phyloP scores from a whole-genome alignment of 2,329 filamentous ascomycete species.

The Penicillium hordei region DNA sequence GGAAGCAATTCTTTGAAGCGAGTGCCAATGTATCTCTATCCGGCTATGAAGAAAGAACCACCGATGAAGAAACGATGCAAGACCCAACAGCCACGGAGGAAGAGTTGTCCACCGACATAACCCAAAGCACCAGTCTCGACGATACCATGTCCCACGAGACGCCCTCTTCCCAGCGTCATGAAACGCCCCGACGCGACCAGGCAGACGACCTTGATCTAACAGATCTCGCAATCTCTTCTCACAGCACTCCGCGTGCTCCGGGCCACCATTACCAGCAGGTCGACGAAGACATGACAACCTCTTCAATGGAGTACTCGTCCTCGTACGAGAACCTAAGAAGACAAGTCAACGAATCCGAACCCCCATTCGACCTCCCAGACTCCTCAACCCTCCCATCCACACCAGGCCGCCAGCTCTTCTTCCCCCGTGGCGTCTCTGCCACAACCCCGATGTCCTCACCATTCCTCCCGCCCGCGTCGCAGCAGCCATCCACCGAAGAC shows the following conservation, averaged over 20 bases:
- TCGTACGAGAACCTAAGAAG: conserved; percentile 73
- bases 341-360: conserved; percentile 57
- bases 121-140: conserved; percentile 38
- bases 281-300: conserved; percentile 42
- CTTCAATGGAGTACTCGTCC: conserved; percentile 61
- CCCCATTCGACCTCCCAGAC: conserved; percentile 38
- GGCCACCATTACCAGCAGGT: conserved; percentile 27
- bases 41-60: conserved; percentile 79
- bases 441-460: conserved; percentile 62
- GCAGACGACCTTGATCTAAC: conserved; percentile 50
- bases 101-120: conserved; percentile 55
- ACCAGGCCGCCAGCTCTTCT: conserved; percentile 32
- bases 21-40: conserved; percentile 96
- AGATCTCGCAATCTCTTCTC: conserved; percentile 45
- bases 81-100: conserved; percentile 56
- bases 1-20: conserved; percentile 99
- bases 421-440: conserved; percentile 52
- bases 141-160: conserved; percentile 44
- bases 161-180: conserved; percentile 37
- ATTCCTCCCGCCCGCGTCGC: conserved; percentile 54
- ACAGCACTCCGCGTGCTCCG: conserved; percentile 48
- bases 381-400: conserved; percentile 38
- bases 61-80: conserved; percentile 56
- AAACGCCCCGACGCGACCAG: conserved; percentile 25
- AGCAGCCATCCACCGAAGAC: conserved; percentile 41